A percentile compares a stretch with the other conserved stretches of the same genome.
phyloP scores from a whole-genome alignment of 169 alveolate genomes.

The Plasmodium inui region DNA sequence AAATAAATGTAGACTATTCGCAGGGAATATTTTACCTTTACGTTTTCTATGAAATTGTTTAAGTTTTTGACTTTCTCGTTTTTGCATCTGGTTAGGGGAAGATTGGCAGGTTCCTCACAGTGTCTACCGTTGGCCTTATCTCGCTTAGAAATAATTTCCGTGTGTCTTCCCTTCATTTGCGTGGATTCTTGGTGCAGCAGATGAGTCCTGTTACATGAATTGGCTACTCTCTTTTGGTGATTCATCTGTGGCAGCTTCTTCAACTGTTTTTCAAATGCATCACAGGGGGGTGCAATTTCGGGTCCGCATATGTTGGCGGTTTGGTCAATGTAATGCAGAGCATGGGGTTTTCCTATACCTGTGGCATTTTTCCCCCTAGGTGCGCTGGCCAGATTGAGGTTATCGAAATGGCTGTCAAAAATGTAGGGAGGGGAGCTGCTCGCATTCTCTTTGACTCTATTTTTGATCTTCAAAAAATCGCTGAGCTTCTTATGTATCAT shows the following conservation, averaged over 20 bases:
- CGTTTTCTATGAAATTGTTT: constrained; percentile 17
- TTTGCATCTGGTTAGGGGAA: background rate
- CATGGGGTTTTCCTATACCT: background rate
- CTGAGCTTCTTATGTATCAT: constrained; percentile 49
- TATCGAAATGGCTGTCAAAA: background rate
- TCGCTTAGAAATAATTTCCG: background rate
- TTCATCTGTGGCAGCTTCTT: background rate
- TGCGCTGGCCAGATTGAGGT: background rate
- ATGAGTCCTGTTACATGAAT: background rate
- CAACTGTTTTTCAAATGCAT: background rate
- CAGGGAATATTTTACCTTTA: constrained; percentile 49
- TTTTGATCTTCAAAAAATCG: constrained; percentile 42
- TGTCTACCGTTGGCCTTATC: background rate
- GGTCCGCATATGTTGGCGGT: background rate
- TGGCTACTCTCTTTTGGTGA: background rate
- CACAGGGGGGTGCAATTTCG: background rate
- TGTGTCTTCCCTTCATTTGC: background rate
- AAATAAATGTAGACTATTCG: constrained; percentile 39
- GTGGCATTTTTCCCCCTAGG: background rate
- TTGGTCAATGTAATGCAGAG: background rate
- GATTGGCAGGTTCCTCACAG: background rate
- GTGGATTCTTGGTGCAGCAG: background rate
- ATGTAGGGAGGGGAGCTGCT: background rate
- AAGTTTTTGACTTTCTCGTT: background rate
- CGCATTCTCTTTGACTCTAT: background rate